Evolutionary conservation across 495 filamentous ascomycete genomes (phyloP).

Genomic region (Talaromyces adpressus): DNA sequence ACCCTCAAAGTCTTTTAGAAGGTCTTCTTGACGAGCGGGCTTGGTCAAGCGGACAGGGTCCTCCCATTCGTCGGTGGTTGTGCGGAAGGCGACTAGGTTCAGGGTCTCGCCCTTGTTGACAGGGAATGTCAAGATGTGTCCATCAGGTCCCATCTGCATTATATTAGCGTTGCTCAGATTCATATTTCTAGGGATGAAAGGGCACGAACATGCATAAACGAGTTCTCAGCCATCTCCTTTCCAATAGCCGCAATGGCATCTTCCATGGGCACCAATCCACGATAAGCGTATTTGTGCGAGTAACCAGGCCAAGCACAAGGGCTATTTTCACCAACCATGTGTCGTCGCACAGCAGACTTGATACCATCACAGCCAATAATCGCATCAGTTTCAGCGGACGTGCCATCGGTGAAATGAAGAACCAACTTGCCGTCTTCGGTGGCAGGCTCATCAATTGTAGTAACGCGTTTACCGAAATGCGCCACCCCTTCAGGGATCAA

Average conservation of each 20-base stretch:
- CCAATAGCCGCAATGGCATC: constrained; percentile 42
- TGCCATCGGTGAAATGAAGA: constrained; percentile 14
- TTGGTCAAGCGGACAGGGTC: constrained; percentile 19
- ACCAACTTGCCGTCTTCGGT: neutral
- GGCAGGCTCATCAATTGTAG: neutral
- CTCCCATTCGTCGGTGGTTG: constrained; percentile 28
- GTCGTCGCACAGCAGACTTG: constrained; percentile 40
- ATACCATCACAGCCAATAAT: constrained; percentile 57
- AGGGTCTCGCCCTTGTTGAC: constrained; percentile 37
- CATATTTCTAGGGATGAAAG: neutral
- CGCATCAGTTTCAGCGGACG: constrained; percentile 29
- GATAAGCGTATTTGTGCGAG: constrained; percentile 43
- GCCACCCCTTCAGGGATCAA: constrained; percentile 36
- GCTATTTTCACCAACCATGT: constrained; percentile 31
- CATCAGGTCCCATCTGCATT: constrained; percentile 33
- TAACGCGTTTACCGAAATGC: constrained; percentile 34
- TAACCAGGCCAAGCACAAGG: constrained; percentile 33
- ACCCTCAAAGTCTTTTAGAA: constrained; percentile 22
- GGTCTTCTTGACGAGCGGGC: constrained; percentile 24
- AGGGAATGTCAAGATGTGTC: constrained; percentile 41
- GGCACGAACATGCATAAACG: constrained; percentile 28
- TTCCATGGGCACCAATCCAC: constrained; percentile 44
- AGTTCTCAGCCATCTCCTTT: constrained; percentile 36
- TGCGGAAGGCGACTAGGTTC: constrained; percentile 33
- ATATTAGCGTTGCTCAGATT: neutral